Percentiles rank a stretch among this genome's conserved stretches.
Conservation (phyloP, 306 rosid species). For the Trifolium pratense region DNA sequence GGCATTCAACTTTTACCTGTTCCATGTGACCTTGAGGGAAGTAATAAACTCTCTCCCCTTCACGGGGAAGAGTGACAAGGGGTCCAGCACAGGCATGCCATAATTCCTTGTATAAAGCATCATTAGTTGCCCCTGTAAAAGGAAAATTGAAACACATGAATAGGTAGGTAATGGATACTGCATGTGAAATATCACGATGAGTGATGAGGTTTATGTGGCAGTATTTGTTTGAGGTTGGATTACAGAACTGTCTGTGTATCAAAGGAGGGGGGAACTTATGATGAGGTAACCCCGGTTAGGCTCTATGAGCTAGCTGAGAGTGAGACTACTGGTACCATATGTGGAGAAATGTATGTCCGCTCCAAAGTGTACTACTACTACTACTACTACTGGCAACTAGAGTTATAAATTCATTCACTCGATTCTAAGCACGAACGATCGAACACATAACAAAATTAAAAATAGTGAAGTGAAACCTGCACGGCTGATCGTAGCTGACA, state of each 20-base stretch:
- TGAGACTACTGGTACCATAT: no score
- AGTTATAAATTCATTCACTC: background rate
- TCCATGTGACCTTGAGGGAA: constrained; percentile 99
- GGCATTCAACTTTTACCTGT: constrained; percentile 59
- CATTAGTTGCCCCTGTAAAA: constrained; percentile 59
- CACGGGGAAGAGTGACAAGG: constrained; percentile 90
- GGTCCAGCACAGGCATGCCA: constrained; percentile 99
- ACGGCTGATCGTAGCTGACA: constrained; percentile 43
- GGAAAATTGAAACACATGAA: constrained; percentile 24
- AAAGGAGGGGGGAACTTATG: background rate
- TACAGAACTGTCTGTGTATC: background rate
- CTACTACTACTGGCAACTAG: no score
- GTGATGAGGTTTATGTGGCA: background rate
- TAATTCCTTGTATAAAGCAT: constrained; percentile 89
- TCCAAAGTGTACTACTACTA: no score
- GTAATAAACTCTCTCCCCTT: constrained; percentile 92
- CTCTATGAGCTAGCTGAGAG: no score
- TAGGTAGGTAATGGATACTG: background rate
- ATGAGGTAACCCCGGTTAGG: background rate
- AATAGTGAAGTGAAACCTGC: constrained; percentile 57
- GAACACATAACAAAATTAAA: background rate
- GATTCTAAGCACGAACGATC: background rate
- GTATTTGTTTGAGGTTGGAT: background rate
- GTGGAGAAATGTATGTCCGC: no score
- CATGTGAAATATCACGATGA: background rate